Base-by-base conservation (phyloP, 176 grass and related monocot genomes). In the Zoysia pacifica region DNA sequence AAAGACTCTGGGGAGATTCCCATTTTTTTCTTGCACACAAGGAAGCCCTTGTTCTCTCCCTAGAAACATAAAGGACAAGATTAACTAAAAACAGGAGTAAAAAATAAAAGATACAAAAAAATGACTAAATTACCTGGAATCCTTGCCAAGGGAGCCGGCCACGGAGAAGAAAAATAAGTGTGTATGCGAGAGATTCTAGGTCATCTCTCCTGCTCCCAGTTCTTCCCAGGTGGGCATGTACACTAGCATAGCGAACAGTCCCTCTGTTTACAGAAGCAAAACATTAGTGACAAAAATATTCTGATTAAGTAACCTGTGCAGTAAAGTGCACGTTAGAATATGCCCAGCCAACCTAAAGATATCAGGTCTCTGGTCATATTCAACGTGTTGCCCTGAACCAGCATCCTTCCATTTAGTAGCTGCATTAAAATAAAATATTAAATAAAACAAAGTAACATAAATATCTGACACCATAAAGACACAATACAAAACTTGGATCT, bases 1-100 rank as follows among this genome's bases (percentile, higher is more conserved):
- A 97, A 76, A 69, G 90, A 83, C 71, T 94, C 94, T 12, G 95
- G 90, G 49, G 95, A 94, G 14, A 90, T 94, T 6, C 69, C 66
- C 95, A 97, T 94, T 79, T 97, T 97, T 87, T 91, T 97, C 90
- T 97, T 97, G 77, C 90, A 94, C 83, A 97, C 95, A 77, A 92
- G 89, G 79, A 94, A 97, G 44, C 95, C 89, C 87, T 97, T 97
- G 80, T 89, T 97, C 80, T 97, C 95, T 48, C 94, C 95, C 95
- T 97, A 81, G 62, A 83, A 76, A 58, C 45, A 82, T 67, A 20
- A 79, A 36, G 11, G 73, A 69, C 74, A 54, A 16, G 67, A 69
- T 14, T 15, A 41, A 37, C 73, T 41, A 69, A 58, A 2, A 45
- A 14, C 43, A 75, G 14, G 4, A 74, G 40, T 65, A 55, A 70